Conservation (phyloP, 148 eudicot genomes). For the Polygonum aviculare region DNA sequence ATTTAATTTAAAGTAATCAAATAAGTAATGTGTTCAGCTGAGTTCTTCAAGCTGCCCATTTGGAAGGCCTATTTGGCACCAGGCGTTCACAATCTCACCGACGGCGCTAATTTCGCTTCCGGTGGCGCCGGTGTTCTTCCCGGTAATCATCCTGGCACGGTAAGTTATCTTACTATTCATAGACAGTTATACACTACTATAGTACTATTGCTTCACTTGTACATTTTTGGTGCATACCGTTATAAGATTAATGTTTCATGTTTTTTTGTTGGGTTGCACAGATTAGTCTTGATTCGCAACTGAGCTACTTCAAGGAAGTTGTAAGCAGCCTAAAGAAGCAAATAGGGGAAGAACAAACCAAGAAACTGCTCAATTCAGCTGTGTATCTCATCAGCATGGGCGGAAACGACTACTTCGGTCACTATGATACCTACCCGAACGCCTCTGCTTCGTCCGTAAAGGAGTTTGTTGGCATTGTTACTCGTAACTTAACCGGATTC, state of each 20-base stretch:
- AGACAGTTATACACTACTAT: not conserved
- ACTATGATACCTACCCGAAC: constrained; percentile 2
- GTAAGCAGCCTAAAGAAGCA: constrained; percentile 14
- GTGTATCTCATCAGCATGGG: constrained; percentile 21
- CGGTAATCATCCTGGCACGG: constrained; percentile 16
- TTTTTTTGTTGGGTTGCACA: not conserved
- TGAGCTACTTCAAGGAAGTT: constrained; percentile 17
- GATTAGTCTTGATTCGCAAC: constrained; percentile 17
- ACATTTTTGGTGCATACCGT: no score
- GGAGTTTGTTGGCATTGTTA: constrained; percentile 11
- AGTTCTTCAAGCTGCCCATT: constrained; percentile 14
- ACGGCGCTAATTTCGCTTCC: constrained; percentile 19
- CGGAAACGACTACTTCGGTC: constrained; percentile 21
- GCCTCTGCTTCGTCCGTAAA: constrained; percentile 4
- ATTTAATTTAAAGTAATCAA: not conserved
- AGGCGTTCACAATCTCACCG: not conserved
- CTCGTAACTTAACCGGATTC: constrained; percentile 11
- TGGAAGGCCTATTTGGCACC: constrained; percentile 17
- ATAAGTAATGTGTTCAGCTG: constrained; percentile 3
- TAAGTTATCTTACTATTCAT: not conserved
- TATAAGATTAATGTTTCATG: not conserved
- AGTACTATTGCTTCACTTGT: not conserved
- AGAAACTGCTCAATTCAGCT: constrained; percentile 9
- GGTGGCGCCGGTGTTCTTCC: constrained; percentile 21
- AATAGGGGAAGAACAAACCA: constrained; percentile 13